Conservation (phyloP, 129 eudicot species). For the Escallonia rubra region DNA sequence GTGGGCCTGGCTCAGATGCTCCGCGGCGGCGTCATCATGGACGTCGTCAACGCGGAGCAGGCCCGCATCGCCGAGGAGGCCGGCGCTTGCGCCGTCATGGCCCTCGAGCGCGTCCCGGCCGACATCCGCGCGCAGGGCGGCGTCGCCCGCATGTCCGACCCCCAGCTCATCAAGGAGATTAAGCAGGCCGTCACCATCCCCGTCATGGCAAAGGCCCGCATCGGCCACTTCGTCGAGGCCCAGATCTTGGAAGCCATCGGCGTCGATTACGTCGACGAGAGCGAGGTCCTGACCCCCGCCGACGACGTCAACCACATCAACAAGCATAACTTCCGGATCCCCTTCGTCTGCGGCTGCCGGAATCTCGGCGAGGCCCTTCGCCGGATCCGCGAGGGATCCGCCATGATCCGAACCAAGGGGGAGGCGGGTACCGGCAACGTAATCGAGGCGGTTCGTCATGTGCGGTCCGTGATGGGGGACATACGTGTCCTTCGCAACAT, state of each 20-base stretch:
- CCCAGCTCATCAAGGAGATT: slow-evolving; percentile 59
- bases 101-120: slow-evolving; percentile 61
- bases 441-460: slow-evolving; percentile 50
- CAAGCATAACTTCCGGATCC: slow-evolving; percentile 51
- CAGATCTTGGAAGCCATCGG: slow-evolving; percentile 60
- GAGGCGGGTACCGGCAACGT: slow-evolving; percentile 59
- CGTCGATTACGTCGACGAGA: slow-evolving; percentile 48
- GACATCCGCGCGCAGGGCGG: slow-evolving; percentile 61
- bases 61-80: slow-evolving; percentile 71
- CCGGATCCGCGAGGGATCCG: slow-evolving; percentile 54
- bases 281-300: slow-evolving; percentile 49
- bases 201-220: slow-evolving; percentile 65
- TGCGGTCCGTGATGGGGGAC: slow-evolving; percentile 48
- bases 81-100: slow-evolving; percentile 77
- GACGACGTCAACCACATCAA: slow-evolving; percentile 47
- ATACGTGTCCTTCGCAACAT: slow-evolving; percentile 41
- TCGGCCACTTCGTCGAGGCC: slow-evolving; percentile 70
- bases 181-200: slow-evolving; percentile 62
- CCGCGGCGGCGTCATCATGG: slow-evolving; percentile 66
- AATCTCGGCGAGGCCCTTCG: slow-evolving; percentile 54
- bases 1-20: slow-evolving; percentile 66
- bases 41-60: slow-evolving; percentile 59
- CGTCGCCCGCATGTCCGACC: slow-evolving; percentile 62
- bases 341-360: slow-evolving; percentile 65
- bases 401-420: slow-evolving; percentile 61